A percentile compares a stretch with the other conserved stretches of the same genome.
phyloP scores from a whole-genome alignment of 345 rosid genomes.

The Eucalyptus curtisii region DNA sequence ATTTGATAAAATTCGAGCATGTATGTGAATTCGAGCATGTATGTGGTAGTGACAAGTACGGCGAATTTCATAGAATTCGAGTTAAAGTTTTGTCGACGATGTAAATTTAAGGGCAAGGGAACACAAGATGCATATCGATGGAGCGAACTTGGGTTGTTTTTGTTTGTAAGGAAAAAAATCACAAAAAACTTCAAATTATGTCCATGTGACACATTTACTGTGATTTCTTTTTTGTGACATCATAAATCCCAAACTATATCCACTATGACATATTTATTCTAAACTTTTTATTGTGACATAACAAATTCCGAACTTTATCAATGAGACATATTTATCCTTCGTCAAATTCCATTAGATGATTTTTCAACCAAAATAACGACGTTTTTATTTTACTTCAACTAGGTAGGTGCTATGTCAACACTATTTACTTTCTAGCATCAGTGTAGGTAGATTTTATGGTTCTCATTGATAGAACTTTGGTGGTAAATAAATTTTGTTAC shows the following conservation, averaged over 20 bases:
- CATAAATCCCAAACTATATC: too few relatives aligned
- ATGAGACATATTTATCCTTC: too few relatives aligned
- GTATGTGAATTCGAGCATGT: not conserved
- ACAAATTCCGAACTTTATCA: too few relatives aligned
- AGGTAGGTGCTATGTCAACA: not conserved
- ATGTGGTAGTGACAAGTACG: not conserved
- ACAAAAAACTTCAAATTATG: too few relatives aligned
- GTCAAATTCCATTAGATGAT: not conserved
- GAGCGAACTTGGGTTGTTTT: not conserved
- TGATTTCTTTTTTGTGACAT: too few relatives aligned
- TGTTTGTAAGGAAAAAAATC: not conserved
- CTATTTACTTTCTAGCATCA: not conserved
- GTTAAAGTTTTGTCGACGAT: not conserved
- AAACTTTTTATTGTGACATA: not conserved
- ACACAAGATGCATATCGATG: not conserved
- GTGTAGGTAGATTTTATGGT: not conserved
- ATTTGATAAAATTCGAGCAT: not conserved
- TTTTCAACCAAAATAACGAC: not conserved
- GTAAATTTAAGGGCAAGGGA: not conserved
- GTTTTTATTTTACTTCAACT: not conserved
- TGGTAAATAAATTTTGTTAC: not conserved
- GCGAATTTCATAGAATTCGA: not conserved
- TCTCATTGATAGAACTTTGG: not conserved
- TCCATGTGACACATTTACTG: accelerated
- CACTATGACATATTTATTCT: too few relatives aligned